Conservation (phyloP, 2,329 filamentous ascomycete species). For the Calonectria hongkongensis region DNA sequence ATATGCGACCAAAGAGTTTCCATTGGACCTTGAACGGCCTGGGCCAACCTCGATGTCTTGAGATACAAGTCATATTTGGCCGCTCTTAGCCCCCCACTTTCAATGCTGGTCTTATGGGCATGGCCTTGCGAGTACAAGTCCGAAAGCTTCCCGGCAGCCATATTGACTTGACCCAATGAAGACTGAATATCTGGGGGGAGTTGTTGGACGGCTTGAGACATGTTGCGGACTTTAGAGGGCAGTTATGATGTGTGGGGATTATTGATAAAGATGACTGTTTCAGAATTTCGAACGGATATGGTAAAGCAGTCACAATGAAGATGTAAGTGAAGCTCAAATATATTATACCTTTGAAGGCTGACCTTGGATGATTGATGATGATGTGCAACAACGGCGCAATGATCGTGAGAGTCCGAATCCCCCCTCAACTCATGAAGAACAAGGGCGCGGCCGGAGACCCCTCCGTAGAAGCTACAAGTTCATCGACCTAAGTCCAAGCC, state of each 20-base stretch:
- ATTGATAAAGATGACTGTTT: neutral
- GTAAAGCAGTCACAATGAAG: no score
- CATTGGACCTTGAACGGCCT: neutral
- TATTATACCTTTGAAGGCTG: no score
- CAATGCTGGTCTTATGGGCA: neutral
- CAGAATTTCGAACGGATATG: no score
- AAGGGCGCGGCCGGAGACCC: no score
- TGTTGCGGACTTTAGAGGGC: neutral
- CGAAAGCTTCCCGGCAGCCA: neutral
- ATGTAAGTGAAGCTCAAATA: no score
- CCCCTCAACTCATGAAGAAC: no score
- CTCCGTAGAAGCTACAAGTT: no score
- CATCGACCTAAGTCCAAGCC: no score
- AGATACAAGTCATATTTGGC: neutral
- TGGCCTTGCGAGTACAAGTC: neutral
- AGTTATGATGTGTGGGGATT: neutral
- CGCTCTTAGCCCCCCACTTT: neutral
- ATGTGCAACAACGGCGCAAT: no score
- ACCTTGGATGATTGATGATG: no score
- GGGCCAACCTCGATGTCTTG: neutral
- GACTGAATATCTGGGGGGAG: neutral
- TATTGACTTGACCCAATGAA: neutral
- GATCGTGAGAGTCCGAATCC: no score
- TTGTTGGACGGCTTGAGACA: neutral
- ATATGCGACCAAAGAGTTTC: neutral